phyloP scores from a whole-genome alignment of 495 filamentous ascomycete genomes.

The Podospora tetraspora region DNA sequence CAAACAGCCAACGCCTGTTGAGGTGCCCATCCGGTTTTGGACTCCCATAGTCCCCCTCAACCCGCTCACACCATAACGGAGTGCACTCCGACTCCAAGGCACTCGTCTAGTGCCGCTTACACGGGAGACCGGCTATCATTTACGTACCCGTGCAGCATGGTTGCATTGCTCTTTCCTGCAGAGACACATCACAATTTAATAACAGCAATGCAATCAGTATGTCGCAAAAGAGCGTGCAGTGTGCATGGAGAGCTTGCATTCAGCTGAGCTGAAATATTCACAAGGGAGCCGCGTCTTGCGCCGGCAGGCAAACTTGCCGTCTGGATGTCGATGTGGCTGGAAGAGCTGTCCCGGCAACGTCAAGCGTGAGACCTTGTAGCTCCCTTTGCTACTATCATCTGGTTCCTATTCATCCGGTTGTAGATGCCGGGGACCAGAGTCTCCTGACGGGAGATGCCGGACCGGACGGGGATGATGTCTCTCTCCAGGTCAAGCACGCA shows the following conservation, averaged over 20 bases:
- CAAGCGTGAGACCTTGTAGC: background rate
- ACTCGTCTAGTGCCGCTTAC: background rate
- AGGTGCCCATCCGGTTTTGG: background rate
- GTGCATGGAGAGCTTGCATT: background rate
- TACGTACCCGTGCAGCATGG: slow-evolving; percentile 1
- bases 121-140: background rate
- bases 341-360: background rate
- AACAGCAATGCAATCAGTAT: background rate
- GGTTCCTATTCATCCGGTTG: background rate
- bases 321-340: background rate
- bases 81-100: background rate
- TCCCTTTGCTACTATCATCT: background rate
- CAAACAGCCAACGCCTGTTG: background rate
- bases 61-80: background rate
- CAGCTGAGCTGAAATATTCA: background rate
- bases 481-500: background rate
- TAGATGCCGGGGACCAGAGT: background rate
- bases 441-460: too few species aligned
- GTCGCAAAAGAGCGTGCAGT: background rate
- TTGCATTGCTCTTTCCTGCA: background rate
- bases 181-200: background rate
- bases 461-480: too few species aligned
- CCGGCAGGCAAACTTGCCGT: background rate
- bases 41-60: too few species aligned
- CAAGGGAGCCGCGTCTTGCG: background rate